phyloP scores from a whole-genome alignment of 1,284 basidiomycete species.

The Sanguinoderma infundibulare region DNA sequence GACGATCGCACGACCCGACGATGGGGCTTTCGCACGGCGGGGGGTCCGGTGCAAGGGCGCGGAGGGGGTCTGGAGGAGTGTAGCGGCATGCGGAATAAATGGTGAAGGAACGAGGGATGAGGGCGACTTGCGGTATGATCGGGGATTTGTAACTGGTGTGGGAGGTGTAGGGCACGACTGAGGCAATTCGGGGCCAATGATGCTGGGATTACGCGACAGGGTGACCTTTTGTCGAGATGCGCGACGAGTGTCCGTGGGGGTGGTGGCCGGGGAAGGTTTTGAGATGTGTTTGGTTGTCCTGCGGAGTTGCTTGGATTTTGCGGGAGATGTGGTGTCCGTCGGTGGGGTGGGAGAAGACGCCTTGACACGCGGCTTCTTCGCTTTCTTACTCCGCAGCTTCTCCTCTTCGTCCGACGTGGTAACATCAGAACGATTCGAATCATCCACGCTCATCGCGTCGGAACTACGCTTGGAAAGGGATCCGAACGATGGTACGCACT shows the following conservation, averaged over 20 bases:
- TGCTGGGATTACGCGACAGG: constrained; percentile 60
- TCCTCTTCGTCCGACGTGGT: constrained; percentile 81
- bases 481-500: constrained; percentile 46
- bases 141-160: background rate
- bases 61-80: background rate
- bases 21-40: constrained; percentile 31
- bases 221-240: constrained; percentile 43
- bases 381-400: constrained; percentile 57
- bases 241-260: constrained; percentile 22
- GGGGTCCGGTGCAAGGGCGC: constrained; percentile 12
- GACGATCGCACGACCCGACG: constrained; percentile 25
- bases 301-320: constrained; percentile 19
- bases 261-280: constrained; percentile 16
- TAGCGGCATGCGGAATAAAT: background rate
- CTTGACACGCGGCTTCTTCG: constrained; percentile 65
- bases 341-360: constrained; percentile 38
- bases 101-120: constrained; percentile 4
- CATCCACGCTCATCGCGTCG: constrained; percentile 40
- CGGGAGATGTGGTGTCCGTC: constrained; percentile 20
- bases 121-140: background rate
- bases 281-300: constrained; percentile 24
- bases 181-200: constrained; percentile 53
- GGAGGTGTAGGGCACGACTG: background rate
- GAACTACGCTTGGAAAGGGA: constrained; percentile 37
- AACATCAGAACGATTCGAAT: constrained; percentile 37